These are phyloP conservation scores for Malassezia yamatoensis DNA, from an alignment of 1,284 basidiomycete genomes.

Conservation along the genomic window DNA sequence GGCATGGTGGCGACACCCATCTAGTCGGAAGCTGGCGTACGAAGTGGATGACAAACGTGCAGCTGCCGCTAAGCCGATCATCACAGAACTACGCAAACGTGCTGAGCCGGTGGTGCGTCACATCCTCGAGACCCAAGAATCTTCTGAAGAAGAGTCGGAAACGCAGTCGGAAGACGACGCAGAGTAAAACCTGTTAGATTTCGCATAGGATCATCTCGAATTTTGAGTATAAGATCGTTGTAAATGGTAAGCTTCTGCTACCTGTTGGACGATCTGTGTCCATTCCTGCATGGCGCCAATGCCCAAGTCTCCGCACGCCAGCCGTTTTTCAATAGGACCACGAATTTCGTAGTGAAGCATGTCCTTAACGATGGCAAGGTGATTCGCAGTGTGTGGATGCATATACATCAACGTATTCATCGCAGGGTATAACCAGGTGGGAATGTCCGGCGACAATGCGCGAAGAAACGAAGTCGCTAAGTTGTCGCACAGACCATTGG, in stretches of 20 bases:
- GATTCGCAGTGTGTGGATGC: conserved; percentile 79
- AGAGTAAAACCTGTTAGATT: not conserved
- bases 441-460: conserved; percentile 68
- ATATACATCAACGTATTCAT: conserved; percentile 98
- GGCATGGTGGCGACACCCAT: conserved; percentile 47
- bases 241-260: conserved; percentile 17
- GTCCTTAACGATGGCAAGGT: conserved; percentile 58
- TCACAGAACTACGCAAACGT: conserved; percentile 44
- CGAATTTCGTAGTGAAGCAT: conserved; percentile 67
- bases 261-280: conserved; percentile 25
- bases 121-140: conserved; percentile 47
- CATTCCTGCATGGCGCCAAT: conserved; percentile 42
- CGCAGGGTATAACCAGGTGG: conserved; percentile 82
- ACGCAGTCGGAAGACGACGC: not conserved
- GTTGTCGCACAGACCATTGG: conserved; percentile 78
- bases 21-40: conserved; percentile 9
- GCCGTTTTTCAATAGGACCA: conserved; percentile 71
- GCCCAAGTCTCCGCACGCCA: conserved; percentile 91
- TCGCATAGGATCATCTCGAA: too few species aligned
- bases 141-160: conserved; percentile 43
- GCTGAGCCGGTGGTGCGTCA: conserved; percentile 49
- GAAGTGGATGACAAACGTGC: conserved; percentile 6
- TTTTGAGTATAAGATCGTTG: not conserved
- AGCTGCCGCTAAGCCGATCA: conserved; percentile 28
- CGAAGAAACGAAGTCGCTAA: conserved; percentile 83